Percentiles rank a stretch among this genome's conserved stretches.
Evolutionary conservation across 495 filamentous ascomycete species (phyloP).

Genomic region (Xylaria scruposa): DNA sequence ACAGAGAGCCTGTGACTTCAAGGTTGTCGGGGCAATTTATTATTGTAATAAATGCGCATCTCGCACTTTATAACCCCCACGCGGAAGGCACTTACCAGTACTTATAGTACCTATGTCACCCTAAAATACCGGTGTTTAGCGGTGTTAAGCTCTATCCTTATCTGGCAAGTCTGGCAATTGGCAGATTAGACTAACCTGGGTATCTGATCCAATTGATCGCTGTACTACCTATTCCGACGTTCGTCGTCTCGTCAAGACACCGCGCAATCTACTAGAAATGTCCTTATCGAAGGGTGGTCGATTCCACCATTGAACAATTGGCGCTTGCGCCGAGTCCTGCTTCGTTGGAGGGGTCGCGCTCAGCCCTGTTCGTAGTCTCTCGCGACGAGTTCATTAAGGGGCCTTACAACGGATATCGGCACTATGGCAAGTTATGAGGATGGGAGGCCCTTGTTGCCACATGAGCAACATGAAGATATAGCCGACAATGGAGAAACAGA

Average conservation of each 20-base stretch:
- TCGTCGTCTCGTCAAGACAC: not conserved
- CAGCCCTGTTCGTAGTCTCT: not conserved
- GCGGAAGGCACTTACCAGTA: too few species aligned
- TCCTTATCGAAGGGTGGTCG: not conserved
- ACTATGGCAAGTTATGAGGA: slow-evolving; percentile 11
- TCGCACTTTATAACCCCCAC: not conserved
- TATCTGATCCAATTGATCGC: not conserved
- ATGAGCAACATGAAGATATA: not conserved
- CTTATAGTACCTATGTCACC: too few species aligned
- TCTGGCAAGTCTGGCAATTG: not conserved
- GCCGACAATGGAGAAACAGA: not conserved
- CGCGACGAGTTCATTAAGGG: not conserved
- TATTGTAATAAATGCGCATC: not conserved
- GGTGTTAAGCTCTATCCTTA: not conserved
- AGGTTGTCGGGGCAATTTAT: not conserved
- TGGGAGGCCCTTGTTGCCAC: not conserved
- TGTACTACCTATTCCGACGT: not conserved
- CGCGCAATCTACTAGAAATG: slow-evolving; percentile 3
- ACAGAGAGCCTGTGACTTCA: too few species aligned
- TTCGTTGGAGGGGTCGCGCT: not conserved
- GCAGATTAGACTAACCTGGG: not conserved
- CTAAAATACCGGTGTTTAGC: not conserved
- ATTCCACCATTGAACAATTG: not conserved
- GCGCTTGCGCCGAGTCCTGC: not conserved
- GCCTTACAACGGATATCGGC: not conserved